phyloP scores from a whole-genome alignment of 148 eudicot species.

The Linanthus parryae region DNA sequence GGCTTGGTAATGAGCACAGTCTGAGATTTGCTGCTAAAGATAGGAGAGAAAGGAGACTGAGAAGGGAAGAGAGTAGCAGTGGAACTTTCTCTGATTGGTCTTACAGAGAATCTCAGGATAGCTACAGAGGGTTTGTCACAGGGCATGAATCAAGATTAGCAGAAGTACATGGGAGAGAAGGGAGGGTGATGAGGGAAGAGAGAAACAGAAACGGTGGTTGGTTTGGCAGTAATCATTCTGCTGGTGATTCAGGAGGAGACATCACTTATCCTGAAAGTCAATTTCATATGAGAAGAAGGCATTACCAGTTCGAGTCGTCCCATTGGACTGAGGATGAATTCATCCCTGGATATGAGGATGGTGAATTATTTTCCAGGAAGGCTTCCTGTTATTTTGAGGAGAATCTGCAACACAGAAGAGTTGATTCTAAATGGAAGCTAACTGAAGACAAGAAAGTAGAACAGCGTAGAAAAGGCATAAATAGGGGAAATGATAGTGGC shows the following conservation, averaged over 20 bases:
- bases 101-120: too few species aligned
- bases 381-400: constrained; percentile 12
- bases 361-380: constrained; percentile 11
- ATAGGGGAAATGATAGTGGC: constrained; percentile 10
- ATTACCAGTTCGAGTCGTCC: constrained; percentile 13
- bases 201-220: constrained; percentile 10
- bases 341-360: constrained; percentile 8
- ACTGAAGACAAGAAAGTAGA: constrained; percentile 8
- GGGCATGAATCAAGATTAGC: constrained; percentile 3
- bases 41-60: too few species aligned
- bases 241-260: constrained; percentile 3
- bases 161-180: constrained; percentile 1
- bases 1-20: too few species aligned
- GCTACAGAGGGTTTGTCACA: too few species aligned
- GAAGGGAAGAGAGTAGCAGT: too few species aligned
- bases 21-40: too few species aligned
- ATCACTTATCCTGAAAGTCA: constrained; percentile 1
- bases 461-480: constrained; percentile 2
- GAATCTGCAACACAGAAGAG: constrained; percentile 7
- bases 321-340: constrained; percentile 13
- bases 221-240: constrained; percentile 3
- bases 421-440: constrained; percentile 15
- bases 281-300: constrained; percentile 13
- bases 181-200: constrained; percentile 6
- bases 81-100: too few species aligned